These are phyloP conservation scores for Saccharomyces hybrid DNA, from an alignment of 1,139 yeast species.

Conservation along the genomic window DNA sequence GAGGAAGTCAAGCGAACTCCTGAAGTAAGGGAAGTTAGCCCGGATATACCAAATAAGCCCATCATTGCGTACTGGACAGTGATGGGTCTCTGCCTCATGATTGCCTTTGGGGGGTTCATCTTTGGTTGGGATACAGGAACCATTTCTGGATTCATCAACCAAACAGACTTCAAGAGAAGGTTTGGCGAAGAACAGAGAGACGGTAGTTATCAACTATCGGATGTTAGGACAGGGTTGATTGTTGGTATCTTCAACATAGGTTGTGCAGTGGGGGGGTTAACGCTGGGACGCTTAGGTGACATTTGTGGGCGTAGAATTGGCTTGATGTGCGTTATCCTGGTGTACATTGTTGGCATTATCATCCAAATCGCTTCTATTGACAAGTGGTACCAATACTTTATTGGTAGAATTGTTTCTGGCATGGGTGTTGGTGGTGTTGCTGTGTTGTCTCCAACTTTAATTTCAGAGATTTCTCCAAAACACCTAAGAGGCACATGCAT, in stretches of 20 bases:
- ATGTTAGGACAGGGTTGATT: constrained; percentile 51
- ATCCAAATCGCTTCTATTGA: too few relatives aligned
- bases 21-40: background rate
- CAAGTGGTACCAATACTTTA: too few relatives aligned
- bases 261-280: constrained; percentile 55
- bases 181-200: constrained; percentile 45
- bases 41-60: constrained; percentile 35
- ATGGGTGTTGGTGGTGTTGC: constrained; percentile 40
- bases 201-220: constrained; percentile 37
- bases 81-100: constrained; percentile 34
- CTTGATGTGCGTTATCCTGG: constrained; percentile 44
- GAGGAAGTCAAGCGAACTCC: background rate
- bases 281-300: constrained; percentile 48
- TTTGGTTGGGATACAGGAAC: constrained; percentile 73
- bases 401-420: too few relatives aligned
- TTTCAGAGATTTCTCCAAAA: constrained; percentile 61
- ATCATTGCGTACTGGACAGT: constrained; percentile 36
- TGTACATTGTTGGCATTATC: constrained; percentile 39
- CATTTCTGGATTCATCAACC: constrained; percentile 52
- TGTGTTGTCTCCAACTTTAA: constrained; percentile 56
- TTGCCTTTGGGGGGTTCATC: constrained; percentile 59
- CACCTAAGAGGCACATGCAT: constrained; percentile 64
- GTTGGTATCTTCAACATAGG: constrained; percentile 62
- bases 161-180: constrained; percentile 44
- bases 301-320: constrained; percentile 53